Base-by-base conservation (phyloP, 441 rosid genomes). In the Erodium trifolium region DNA sequence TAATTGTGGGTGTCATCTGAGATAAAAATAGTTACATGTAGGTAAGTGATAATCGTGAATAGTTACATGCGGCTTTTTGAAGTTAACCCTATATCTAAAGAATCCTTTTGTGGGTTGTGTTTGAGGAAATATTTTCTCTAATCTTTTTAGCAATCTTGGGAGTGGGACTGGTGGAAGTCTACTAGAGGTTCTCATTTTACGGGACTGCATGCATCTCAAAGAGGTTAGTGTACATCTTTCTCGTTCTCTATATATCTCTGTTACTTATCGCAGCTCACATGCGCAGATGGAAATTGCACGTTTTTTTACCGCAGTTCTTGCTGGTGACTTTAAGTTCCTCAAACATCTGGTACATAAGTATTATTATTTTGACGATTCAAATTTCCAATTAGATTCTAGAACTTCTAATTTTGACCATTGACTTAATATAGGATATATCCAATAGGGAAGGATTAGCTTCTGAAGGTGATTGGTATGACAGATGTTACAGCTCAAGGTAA, bases 131-230 rank as follows among this genome's bases (percentile, higher is more conserved):
- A 35, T 72, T 66, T 71, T 45, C 13, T 64, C 59, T 43, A 43
- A 14, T 11, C 10, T 17, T 63, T 67, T 45, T 70, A 83, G 88
- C 82, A 83, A 81, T 73, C 82, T 88, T 78, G 90, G 93, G 70
- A 77, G 76, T 69, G 69, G 70, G 7, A 19, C 77, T 10, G 79
- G 82, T 27, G 93, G 86, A 69, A 84, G 71, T 75, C 73, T 76
- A 65, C 72, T 88, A 68, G 87, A 88, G 77, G 82, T 82, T 76
- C 69, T 88, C 72, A 82, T 86, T 75, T 84, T 88, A 66, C 76
- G 88, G 68, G 88, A 86, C 72, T 86, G 90, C 83, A 84, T 84
- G 85, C 90, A 88, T 80, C 87, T 84, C 69, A 88, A 84, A 78
- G 90, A 83, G 87, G 90, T 82, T 67, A 73, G 72, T 34, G 45